phyloP scores from a whole-genome alignment of 306 rosid genomes.

The Medicago ruthenica region DNA sequence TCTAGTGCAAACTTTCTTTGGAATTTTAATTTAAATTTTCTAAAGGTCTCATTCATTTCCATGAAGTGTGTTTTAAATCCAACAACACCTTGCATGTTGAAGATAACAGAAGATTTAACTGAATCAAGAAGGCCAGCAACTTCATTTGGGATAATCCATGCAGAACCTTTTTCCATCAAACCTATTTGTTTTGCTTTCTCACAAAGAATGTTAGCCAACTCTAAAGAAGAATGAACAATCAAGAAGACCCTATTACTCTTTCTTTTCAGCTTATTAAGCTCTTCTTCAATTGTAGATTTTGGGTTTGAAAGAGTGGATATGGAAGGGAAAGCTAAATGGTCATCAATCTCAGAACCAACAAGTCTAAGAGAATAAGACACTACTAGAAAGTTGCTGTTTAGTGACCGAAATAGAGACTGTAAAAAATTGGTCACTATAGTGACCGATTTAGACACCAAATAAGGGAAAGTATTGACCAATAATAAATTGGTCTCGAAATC shows the following conservation, averaged over 20 bases:
- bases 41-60: conserved; percentile 40
- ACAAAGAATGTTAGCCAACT: conserved; percentile 47
- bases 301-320: conserved; percentile 49
- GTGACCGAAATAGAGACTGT: no score
- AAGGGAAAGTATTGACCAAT: no score
- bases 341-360: conserved; percentile 54
- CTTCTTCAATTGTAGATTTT: conserved; percentile 42
- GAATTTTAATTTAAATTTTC: conserved; percentile 52
- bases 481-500: no score
- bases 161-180: conserved; percentile 65
- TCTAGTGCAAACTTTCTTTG: conserved; percentile 43
- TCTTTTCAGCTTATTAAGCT: conserved; percentile 50
- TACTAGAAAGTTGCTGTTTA: no score
- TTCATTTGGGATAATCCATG: conserved; percentile 62
- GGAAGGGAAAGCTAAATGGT: conserved; percentile 48
- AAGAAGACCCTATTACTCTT: conserved; percentile 60
- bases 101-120: conserved; percentile 49
- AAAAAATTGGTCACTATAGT: no score
- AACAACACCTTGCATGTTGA: conserved; percentile 64
- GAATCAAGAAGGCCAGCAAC: conserved; percentile 57
- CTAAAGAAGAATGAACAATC: conserved; percentile 58
- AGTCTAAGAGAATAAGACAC: conserved; percentile 42
- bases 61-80: conserved; percentile 56
- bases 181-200: conserved; percentile 57
- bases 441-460: no score